Conservation (phyloP, 139 green algal species). For the Volvox africanus region DNA sequence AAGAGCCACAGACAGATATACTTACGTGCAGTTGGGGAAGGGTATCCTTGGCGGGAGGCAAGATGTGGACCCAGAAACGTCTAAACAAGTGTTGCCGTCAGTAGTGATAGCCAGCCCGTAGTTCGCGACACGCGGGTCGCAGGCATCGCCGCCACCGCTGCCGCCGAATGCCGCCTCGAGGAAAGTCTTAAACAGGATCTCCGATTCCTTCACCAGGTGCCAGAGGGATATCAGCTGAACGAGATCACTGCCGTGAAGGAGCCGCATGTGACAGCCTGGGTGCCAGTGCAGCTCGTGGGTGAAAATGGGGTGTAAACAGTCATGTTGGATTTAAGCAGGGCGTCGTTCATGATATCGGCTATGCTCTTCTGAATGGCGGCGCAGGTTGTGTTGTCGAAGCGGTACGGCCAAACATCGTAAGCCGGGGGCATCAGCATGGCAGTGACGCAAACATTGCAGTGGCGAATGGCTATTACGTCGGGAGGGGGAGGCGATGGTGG, state of each 20-base stretch:
- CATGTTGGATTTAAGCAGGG: not conserved
- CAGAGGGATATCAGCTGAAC: too few species aligned
- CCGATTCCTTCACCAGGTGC: too few species aligned
- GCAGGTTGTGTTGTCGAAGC: not conserved
- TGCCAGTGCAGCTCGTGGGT: too few species aligned
- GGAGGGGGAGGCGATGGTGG: too few species aligned
- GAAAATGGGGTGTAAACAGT: too few species aligned
- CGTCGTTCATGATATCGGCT: not conserved
- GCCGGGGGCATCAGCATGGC: not conserved
- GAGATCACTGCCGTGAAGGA: too few species aligned
- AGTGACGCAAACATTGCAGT: not conserved
- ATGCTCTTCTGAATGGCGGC: not conserved
- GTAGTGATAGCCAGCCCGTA: not conserved
- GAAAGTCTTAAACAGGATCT: too few species aligned
- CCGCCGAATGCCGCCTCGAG: too few species aligned
- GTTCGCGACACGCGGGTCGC: not conserved
- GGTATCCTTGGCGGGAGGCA: not conserved
- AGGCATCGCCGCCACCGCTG: too few species aligned
- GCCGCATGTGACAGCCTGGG: too few species aligned
- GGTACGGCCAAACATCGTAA: not conserved
- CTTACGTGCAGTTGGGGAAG: not conserved
- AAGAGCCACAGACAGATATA: too few species aligned
- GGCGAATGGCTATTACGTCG: not conserved
- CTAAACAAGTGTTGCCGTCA: not conserved
- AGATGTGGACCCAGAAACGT: too few species aligned